These are phyloP conservation scores for Alliaria petiolata DNA, from an alignment of 345 rosid genomes.

Conservation along the genomic window DNA sequence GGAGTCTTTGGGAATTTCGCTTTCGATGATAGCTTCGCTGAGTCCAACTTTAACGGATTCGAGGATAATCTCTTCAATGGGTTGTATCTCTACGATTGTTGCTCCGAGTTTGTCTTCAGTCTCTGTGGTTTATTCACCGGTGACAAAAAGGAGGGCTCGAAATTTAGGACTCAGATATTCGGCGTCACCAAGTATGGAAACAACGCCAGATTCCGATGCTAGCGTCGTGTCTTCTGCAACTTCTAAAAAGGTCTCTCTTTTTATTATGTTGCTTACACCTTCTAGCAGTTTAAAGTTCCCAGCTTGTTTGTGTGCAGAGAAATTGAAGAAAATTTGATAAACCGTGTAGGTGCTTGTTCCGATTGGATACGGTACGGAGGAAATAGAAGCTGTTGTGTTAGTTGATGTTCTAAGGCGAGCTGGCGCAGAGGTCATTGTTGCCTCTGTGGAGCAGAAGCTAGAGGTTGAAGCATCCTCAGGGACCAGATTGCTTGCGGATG, in stretches of 20 bases:
- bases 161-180: constrained; percentile 24
- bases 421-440: constrained; percentile 83
- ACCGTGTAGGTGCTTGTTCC: constrained; percentile 78
- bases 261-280: background rate
- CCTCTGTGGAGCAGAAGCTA: constrained; percentile 83
- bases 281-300: background rate
- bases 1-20: constrained; percentile 22
- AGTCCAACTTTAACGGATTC: constrained; percentile 5
- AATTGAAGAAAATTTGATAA: background rate
- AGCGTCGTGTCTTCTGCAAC: constrained; percentile 9
- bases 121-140: constrained; percentile 27
- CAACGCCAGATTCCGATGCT: background rate
- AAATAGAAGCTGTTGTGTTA: constrained; percentile 85
- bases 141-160: constrained; percentile 21
- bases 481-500: constrained; percentile 72
- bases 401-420: constrained; percentile 79
- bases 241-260: constrained; percentile 50
- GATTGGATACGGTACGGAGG: constrained; percentile 86
- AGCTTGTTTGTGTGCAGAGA: constrained; percentile 2
- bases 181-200: constrained; percentile 3
- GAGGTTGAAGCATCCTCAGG: constrained; percentile 79
- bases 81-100: constrained; percentile 16
- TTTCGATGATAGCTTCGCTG: constrained; percentile 13
- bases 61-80: constrained; percentile 10
- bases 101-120: constrained; percentile 28